These are phyloP conservation scores for Rhexocercosporidium sp. DNA, from an alignment of 2,329 filamentous ascomycete species.

Conservation along the genomic window DNA sequence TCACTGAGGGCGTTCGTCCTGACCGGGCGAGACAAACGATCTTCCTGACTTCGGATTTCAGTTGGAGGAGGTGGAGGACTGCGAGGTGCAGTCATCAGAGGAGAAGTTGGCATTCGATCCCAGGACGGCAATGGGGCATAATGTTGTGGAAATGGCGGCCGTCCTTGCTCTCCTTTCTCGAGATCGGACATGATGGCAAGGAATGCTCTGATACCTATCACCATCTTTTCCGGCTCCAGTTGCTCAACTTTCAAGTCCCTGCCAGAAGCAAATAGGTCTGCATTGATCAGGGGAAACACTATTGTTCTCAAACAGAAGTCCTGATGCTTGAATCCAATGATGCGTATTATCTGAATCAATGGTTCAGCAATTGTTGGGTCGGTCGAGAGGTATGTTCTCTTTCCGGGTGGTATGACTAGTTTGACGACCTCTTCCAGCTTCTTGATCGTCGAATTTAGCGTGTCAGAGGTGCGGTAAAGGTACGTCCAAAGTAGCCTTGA, in stretches of 20 bases:
- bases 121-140: slow-evolving; percentile 49
- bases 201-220: slow-evolving; percentile 95
- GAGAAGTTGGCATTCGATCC: slow-evolving; percentile 56
- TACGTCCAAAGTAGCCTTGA: slow-evolving; percentile 95
- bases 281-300: slow-evolving; percentile 94
- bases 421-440: slow-evolving; percentile 91
- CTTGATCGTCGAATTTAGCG: slow-evolving; percentile 67
- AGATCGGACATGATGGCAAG: slow-evolving; percentile 91
- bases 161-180: slow-evolving; percentile 78
- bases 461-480: slow-evolving; percentile 82
- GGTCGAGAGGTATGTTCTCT: slow-evolving; percentile 79
- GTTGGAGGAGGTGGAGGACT: slow-evolving; percentile 31
- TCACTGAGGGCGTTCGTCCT: slow-evolving; percentile 71
- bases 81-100: slow-evolving; percentile 49
- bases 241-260: slow-evolving; percentile 76
- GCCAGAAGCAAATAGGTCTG: slow-evolving; percentile 78
- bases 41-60: slow-evolving; percentile 53
- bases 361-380: slow-evolving; percentile 87
- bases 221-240: slow-evolving; percentile 93
- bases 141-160: slow-evolving; percentile 84
- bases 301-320: slow-evolving; percentile 92
- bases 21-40: slow-evolving; percentile 70
- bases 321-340: slow-evolving; percentile 91
- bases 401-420: slow-evolving; percentile 80
- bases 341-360: slow-evolving; percentile 89